Evolutionary conservation across 108 stramenopile species (phyloP), one percentile per base, ranked within the genome.

Genomic region (Mayamaea pseudoterrestris): DNA sequence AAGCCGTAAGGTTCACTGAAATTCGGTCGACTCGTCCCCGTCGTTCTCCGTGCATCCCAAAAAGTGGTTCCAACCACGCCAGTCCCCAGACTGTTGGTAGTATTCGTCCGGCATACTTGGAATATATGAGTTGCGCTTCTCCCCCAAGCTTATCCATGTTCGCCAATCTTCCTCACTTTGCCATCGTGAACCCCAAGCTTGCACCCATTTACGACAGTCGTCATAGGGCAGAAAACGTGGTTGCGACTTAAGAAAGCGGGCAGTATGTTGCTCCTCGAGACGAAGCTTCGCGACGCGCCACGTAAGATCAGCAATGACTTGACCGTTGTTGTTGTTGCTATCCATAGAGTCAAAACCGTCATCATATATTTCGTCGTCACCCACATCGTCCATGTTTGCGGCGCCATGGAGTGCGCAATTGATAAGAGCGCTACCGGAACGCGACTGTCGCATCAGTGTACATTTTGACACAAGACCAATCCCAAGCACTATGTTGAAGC

Each of bases 61-160:
- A 63, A 76, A 81, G 35, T 81, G 80, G 17, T 73, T 77, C 84
- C 84, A 87, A 17, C 59, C 53, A 21, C 65, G 71, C 84, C 84
- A 87, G 30, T 81, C 58, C 18, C 80, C 78, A 8, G 58, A 55
- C 32, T 46, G 42, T 0, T 66, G 70, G 48, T 79, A 87, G 57
- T 87, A 87, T 50, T 81, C 73, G 26, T 87, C 80, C 1, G 84
- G 84, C n/a, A 66, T 37, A 26, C 67, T 68, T 11, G 80, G 78
- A 44, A 87, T 79, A 42, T 72, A 72, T 0, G 75, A 50, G 27
- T 73, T 87, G 43, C 80, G 39, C 28, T 77, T 77, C 41, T 77
- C 75, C 27, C 75, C 75, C 47, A 66, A 55, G 13, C 27, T 56
- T 28, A 77, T 77, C 75, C 75, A 77, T 8, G 61, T 43, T 27